Evolutionary conservation across 306 rosid species (phyloP).

Genomic region (Cucumis cinereus): DNA sequence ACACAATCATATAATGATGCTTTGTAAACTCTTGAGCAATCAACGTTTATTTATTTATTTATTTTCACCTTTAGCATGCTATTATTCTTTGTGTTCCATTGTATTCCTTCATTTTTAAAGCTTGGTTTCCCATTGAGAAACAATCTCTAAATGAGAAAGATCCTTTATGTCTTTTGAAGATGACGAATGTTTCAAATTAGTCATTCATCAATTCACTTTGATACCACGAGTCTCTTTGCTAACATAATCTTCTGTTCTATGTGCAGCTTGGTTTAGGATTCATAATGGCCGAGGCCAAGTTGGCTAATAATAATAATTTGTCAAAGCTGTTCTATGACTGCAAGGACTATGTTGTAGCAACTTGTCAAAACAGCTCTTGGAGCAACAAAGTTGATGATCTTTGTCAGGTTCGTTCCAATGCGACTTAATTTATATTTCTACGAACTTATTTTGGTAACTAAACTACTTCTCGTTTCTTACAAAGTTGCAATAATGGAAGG

Average conservation of each 20-base stretch:
- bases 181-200: not conserved
- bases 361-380: slow-evolving; percentile 46
- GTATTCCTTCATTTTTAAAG: too few relatives aligned
- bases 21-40: not conserved
- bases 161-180: not conserved
- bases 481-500: not conserved
- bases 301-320: slow-evolving; percentile 45
- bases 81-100: too few relatives aligned
- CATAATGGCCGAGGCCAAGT: slow-evolving; percentile 51
- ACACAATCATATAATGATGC: not conserved
- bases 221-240: slow-evolving; percentile 14
- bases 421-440: slow-evolving; percentile 2
- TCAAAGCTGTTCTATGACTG: slow-evolving; percentile 77
- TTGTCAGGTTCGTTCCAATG: slow-evolving; percentile 50
- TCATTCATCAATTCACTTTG: not conserved
- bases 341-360: slow-evolving; percentile 56
- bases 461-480: not conserved
- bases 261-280: slow-evolving; percentile 84
- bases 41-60: not conserved
- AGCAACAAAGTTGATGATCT: slow-evolving; percentile 68
- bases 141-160: too few relatives aligned
- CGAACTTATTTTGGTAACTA: not conserved
- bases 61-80: too few relatives aligned
- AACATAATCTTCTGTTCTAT: slow-evolving; percentile 24
- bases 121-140: too few relatives aligned